Base-by-base conservation (phyloP, 2,329 filamentous ascomycete species). In the Diaporthe sp. region DNA sequence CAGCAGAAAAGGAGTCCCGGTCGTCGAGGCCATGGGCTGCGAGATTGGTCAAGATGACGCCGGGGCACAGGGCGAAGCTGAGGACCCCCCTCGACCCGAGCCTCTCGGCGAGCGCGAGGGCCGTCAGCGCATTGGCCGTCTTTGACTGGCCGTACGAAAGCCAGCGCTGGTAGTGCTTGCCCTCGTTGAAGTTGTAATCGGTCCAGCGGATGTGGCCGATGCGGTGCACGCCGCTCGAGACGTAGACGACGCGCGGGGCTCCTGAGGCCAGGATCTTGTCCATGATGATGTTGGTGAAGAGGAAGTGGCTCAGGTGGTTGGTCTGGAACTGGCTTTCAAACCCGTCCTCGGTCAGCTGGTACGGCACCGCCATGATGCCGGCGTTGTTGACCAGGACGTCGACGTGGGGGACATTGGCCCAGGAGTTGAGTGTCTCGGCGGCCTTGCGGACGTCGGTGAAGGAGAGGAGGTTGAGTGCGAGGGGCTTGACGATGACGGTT, bases 331-430 rank as follows among this genome's bases (percentile, higher is more conserved):
- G 71, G 34, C n/a, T 44, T 22, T 74, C 72, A 39, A 42, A 34
- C 15, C 60, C 72, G 17, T 74, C 72, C 13, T 65, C 60, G 15
- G 60, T 74, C 3, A 65, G 49, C 34, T 55, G 31, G 47, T 68
- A 70, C 1, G 72, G 60, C 4, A 55, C 22, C 4, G 72, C 72
- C 74, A 76, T 75, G 44, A 75, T 67, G 4, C 57, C 74, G 3
- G 74, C 68, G 13, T 75, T 75, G 68, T 72, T 73, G 51, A 76
- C 61, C 15, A 76, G 61, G 5, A 76, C 28, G 9, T 76, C 74
- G 51, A 76, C 47, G 5, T 60, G 25, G 1, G 74, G 70, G 22
- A 76, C 71, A 22, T 76, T 61, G 1, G 8, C 22, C 74, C 74
- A 76, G 31, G 55, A 47, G 5, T 67, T 73, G 58, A 73, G 12